Percentiles rank a stretch among this genome's conserved stretches.
Evolutionary conservation across 2,329 filamentous ascomycete genomes (phyloP).

Genomic region (Cryphonectria nitschkei): DNA sequence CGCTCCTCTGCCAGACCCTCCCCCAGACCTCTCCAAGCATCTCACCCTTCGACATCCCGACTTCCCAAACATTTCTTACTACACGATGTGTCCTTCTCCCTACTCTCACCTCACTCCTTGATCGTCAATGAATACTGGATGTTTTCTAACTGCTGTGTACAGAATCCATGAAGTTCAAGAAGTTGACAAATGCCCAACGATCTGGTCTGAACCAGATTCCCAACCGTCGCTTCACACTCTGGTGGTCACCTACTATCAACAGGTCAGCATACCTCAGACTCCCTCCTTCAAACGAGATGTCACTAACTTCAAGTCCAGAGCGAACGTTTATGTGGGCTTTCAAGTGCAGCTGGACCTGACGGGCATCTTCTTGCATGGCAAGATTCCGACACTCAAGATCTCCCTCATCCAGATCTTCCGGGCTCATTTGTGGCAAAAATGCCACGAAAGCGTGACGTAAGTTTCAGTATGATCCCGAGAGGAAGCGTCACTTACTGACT

Average conservation of each 20-base stretch:
- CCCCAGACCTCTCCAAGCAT: background rate
- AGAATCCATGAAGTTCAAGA: conserved; percentile 95
- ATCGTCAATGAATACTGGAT: conserved; percentile 39
- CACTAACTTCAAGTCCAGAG: conserved; percentile 51
- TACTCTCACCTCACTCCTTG: background rate
- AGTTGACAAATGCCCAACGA: conserved; percentile 73
- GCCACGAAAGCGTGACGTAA: conserved; percentile 76
- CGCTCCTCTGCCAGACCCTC: background rate
- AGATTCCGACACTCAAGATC: conserved; percentile 97
- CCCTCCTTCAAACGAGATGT: background rate
- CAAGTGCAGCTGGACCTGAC: conserved; percentile 97
- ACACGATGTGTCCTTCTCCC: background rate
- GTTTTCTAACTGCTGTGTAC: conserved; percentile 56
- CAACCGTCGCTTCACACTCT: conserved; percentile 96
- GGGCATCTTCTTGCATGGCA: conserved; percentile 98
- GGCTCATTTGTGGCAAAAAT: conserved; percentile 99
- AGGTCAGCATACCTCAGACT: background rate
- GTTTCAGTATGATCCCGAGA: background rate
- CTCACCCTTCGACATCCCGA: background rate
- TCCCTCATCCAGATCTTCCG: conserved; percentile 99
- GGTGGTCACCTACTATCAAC: conserved; percentile 80
- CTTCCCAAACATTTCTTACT: background rate
- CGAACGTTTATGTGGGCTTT: conserved; percentile 99
- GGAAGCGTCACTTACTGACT: background rate
- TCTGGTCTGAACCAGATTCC: conserved; percentile 98